These are phyloP conservation scores for Aspergillus fumigatus DNA, from an alignment of 2,329 filamentous ascomycete genomes.

Conservation along the genomic window DNA sequence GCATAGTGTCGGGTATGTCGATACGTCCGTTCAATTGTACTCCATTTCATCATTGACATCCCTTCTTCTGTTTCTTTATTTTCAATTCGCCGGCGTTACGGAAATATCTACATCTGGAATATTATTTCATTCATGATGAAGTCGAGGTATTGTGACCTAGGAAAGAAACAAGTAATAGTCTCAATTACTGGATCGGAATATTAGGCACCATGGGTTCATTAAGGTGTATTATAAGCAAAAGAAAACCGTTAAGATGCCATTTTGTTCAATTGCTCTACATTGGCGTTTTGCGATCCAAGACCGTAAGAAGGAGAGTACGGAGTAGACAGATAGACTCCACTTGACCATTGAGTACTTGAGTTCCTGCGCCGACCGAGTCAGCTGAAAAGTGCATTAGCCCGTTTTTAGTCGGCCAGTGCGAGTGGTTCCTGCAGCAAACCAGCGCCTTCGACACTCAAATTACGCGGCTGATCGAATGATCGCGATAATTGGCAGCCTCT, in stretches of 20 bases:
- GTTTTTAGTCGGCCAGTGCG: background rate
- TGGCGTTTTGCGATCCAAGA: background rate
- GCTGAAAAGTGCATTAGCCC: conserved; percentile 28
- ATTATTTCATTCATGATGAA: background rate
- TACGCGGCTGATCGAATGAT: conserved; percentile 5
- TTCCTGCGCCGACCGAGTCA: conserved; percentile 6
- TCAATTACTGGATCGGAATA: too few species aligned
- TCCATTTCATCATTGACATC: conserved; percentile 7
- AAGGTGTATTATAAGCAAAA: background rate
- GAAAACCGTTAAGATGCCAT: background rate
- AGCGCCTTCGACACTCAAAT: conserved; percentile 7
- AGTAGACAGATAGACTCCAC: background rate
- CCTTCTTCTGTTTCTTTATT: conserved; percentile 8
- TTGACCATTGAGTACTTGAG: background rate
- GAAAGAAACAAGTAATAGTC: background rate
- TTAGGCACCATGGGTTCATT: background rate
- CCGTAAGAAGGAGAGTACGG: background rate
- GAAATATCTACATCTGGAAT: conserved; percentile 6
- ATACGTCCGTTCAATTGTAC: conserved; percentile 2
- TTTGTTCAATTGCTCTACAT: background rate
- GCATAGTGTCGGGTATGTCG: conserved; percentile 16
- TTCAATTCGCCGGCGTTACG: conserved; percentile 20
- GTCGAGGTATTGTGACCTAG: background rate
- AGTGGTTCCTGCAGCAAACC: conserved; percentile 29
- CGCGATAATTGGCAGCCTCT: background rate